Base-by-base conservation (phyloP, 768 basidiomycete genomes). In the Termitomyces eurrhizus region DNA sequence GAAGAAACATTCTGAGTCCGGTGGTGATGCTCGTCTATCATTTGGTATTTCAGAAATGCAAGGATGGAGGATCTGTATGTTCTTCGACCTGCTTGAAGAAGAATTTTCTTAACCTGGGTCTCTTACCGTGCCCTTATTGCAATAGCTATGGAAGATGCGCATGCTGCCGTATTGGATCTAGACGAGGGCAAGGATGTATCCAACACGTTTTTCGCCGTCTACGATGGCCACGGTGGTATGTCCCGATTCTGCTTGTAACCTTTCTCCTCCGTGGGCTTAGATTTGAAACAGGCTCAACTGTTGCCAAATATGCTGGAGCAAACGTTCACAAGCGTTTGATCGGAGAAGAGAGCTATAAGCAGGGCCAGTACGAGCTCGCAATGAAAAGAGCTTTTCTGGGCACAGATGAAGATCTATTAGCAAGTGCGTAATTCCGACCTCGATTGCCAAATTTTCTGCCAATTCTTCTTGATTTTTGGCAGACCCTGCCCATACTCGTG, bases 21-120 rank as follows among this genome's bases (percentile, higher is more conserved):
- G 92, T 46, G 80, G 78, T 64, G 87, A 93, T 83, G 80, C 78
- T 62, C 83, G 83, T 59, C 87, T 83, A 73, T 68, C 80, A 50
- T 98, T 87, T 74, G 89, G 84, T 7, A 82, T 97, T 46, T 88
- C 91, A 50, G 95, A 98, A 76, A 98, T 98, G 96, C 97, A 99
- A 75, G 97, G 97, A 68, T 99, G 97, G 97, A 83, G 97, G 75
- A 89, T 98, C 76, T 86, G 96, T 99, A 69, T 77, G 96, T 89
- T 51, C 35, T 62, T 60, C 41, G 39, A 41, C 44, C 55, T 52
- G 39, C 62, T 64, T 59, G n/a, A 46, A 42, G 33, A n/a, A 44
- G 45, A 57, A 1, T 16, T 37, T 51, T 37, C 46, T 35, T 45
- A 44, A 44, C 46, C 4, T 41, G 45, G 29, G 35, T 24, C 29